Evolutionary conservation across 441 rosid species (phyloP).

Genomic region (Corymbia calophylla): DNA sequence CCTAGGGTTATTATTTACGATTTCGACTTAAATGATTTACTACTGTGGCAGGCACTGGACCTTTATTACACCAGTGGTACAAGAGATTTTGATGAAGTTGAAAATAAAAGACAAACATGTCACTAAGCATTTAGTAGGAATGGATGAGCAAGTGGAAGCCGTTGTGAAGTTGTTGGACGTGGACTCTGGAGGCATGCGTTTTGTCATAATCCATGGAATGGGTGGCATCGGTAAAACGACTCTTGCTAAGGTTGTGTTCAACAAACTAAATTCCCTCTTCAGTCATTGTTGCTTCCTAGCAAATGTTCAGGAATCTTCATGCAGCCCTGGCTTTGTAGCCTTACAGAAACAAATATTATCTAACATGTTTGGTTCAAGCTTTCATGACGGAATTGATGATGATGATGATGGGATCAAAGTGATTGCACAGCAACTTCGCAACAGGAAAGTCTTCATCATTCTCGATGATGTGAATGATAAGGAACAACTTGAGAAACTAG

Average conservation of each 20-base stretch:
- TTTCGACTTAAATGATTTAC: background rate
- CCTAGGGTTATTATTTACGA: background rate
- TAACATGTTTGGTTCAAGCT: background rate
- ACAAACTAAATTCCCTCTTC: background rate
- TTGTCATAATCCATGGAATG: background rate
- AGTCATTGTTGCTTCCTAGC: background rate
- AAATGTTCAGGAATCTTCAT: rapidly evolving
- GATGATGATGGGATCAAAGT: background rate
- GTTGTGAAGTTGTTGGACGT: background rate
- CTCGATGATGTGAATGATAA: rapidly evolving
- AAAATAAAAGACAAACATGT: background rate
- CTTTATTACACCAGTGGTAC: background rate
- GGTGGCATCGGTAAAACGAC: background rate
- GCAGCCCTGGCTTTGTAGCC: background rate
- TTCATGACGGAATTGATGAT: background rate
- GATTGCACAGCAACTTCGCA: background rate
- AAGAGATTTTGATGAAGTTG: background rate
- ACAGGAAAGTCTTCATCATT: background rate
- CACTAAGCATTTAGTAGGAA: background rate
- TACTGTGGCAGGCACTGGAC: background rate
- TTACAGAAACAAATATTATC: background rate
- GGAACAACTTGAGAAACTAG: background rate
- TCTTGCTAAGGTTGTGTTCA: background rate
- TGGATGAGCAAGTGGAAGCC: background rate
- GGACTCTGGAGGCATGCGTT: background rate